Percentiles rank a stretch among this genome's conserved stretches.
Conservation (phyloP, 83 land plant genomes). For the Thuja plicata region DNA sequence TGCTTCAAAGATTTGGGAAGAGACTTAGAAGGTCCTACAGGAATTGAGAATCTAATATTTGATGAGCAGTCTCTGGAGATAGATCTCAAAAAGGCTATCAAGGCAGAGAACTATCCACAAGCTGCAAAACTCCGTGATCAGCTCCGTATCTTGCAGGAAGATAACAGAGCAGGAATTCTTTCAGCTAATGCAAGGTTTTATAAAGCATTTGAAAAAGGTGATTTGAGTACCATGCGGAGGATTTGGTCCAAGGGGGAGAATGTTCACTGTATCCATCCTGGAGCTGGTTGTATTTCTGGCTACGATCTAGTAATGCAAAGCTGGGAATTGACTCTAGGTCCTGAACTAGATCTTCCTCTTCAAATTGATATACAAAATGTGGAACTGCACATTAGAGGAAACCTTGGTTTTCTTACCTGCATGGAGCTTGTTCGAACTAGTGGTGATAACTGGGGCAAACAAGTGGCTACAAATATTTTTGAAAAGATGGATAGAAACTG, state of each 20-base stretch:
- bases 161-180: slow-evolving; percentile 55
- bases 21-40: slow-evolving; percentile 31
- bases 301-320: slow-evolving; percentile 80
- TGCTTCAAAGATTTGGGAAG: slow-evolving; percentile 12
- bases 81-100: slow-evolving; percentile 64
- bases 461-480: slow-evolving; percentile 87
- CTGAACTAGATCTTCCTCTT: slow-evolving; percentile 67
- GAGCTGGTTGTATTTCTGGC: slow-evolving; percentile 73
- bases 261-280: slow-evolving; percentile 87
- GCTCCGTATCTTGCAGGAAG: slow-evolving; percentile 60
- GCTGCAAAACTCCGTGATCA: slow-evolving; percentile 77
- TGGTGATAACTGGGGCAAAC: slow-evolving; percentile 86
- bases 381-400: slow-evolving; percentile 69
- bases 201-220: slow-evolving; percentile 67
- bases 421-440: slow-evolving; percentile 73
- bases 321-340: slow-evolving; percentile 74
- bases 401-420: slow-evolving; percentile 79
- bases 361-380: slow-evolving; percentile 68
- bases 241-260: slow-evolving; percentile 74
- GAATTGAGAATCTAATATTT: slow-evolving; percentile 32
- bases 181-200: slow-evolving; percentile 72
- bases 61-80: slow-evolving; percentile 53
- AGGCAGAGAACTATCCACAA: slow-evolving; percentile 58
- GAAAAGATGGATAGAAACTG: slow-evolving; percentile 78
- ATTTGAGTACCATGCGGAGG: slow-evolving; percentile 61